Evolutionary conservation across 495 filamentous ascomycete species (phyloP), one percentile per base, ranked within the genome.

Genomic region (Penicillium canariense): DNA sequence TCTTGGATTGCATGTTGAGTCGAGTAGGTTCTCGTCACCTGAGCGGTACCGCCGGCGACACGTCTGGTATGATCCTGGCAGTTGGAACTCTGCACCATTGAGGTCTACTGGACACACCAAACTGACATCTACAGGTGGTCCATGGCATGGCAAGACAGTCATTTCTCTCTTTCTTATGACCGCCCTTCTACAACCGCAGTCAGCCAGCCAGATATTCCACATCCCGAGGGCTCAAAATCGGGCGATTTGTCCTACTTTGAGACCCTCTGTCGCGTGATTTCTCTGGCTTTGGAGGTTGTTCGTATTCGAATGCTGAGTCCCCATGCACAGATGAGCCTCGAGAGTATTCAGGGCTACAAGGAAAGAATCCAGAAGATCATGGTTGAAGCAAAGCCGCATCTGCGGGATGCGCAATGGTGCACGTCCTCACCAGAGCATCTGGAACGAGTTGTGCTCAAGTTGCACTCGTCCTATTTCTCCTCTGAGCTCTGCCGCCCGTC

Each of bases 141-240:
- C 2, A 75, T 85, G 63, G 72, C 82, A 14, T 85, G 82, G 82
- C 82, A 84, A 59, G 82, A 85, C 54, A 81, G 78, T 52, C 74
- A 84, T 36, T 76, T 85, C 18, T 83, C 78, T 5, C 75, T 85
- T 7, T 82, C 80, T 12, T 85, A 83, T 54, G 82, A 85, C 57
- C 66, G 82, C 15, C 78, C 77, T 8, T 80, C 80, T 5, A 77
- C 78, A 5, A 80, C 77, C 1, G 75, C 77, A 2, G 76, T 77
- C 2, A 71, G 73, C 42, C 76, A 78, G 43, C 72, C 74, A 8
- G 70, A 76, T 22, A 77, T 82, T 47, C 76, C 79, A 3, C 72
- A 76, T 23, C 68, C 57, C 14, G 68, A 71, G 32, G 65, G 69
- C 20, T 70, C 71, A 2, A 65, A 63, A 18, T 65, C 75, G 0